Percentiles rank a stretch among this genome's conserved stretches.
These are phyloP conservation scores for Coemansia sp. DNA, from an alignment of 192 early-diverging fungal species.

Conservation along the genomic window DNA sequence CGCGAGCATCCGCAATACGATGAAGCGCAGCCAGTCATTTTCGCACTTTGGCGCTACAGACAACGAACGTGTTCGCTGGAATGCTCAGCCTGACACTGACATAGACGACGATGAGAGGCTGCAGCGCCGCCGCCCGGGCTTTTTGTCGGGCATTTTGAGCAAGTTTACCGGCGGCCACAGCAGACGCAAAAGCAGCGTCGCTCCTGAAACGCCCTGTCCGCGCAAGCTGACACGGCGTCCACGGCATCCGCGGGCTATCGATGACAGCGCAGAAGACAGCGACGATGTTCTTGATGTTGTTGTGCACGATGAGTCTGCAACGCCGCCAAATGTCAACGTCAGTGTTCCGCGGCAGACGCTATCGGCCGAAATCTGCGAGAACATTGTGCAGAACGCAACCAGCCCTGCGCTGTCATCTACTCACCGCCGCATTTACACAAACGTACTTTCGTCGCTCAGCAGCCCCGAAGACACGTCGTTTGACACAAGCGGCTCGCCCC, in stretches of 20 bases:
- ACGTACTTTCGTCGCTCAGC: constrained; percentile 27
- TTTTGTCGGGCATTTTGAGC: constrained; percentile 27
- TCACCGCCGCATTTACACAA: constrained; percentile 36
- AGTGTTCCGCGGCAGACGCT: constrained; percentile 18
- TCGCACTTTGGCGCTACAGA: constrained; percentile 18
- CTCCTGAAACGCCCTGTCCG: neutral
- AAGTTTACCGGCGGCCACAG: constrained; percentile 16
- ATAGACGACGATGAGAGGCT: neutral
- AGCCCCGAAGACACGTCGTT: neutral
- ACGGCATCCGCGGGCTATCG: constrained; percentile 10
- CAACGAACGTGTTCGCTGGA: neutral
- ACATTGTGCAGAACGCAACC: constrained; percentile 23
- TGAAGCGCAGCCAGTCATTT: constrained; percentile 38
- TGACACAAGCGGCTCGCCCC: constrained; percentile 1
- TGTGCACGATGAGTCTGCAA: neutral
- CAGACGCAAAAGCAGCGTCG: constrained; percentile 20
- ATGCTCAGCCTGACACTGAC: neutral
- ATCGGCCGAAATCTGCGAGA: constrained; percentile 24
- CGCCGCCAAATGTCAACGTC: constrained; percentile 22
- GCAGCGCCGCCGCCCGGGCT: constrained; percentile 15
- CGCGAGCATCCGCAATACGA: constrained; percentile 2
- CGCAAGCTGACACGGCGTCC: constrained; percentile 22
- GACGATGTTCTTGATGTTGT: constrained; percentile 2
- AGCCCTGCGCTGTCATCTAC: constrained; percentile 27
- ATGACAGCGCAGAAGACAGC: constrained; percentile 4